Percentiles rank a stretch among this genome's conserved stretches.
phyloP scores from a whole-genome alignment of 2,329 filamentous ascomycete genomes.

The Zasmidium citrigriseum region DNA sequence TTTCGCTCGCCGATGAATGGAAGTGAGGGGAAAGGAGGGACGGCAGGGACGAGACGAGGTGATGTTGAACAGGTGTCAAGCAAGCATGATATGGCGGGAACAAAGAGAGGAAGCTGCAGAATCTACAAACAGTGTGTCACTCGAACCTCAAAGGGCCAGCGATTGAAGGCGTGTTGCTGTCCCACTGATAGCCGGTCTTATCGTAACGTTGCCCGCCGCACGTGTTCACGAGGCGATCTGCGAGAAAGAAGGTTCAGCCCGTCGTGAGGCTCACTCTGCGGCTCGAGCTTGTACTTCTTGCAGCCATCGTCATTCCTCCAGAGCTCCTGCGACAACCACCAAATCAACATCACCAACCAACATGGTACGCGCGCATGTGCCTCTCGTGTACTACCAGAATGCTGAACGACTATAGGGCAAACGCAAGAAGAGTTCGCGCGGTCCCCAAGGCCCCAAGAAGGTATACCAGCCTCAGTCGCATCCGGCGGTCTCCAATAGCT shows the following conservation, averaged over 20 bases:
- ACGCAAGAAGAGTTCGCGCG: constrained; percentile 82
- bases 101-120: neutral
- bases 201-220: neutral
- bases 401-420: constrained; percentile 63
- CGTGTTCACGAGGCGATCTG: neutral
- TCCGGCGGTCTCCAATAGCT: neutral
- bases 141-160: neutral
- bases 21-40: no score
- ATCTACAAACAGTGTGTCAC: neutral
- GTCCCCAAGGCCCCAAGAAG: constrained; percentile 77
- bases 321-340: neutral
- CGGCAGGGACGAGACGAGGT: neutral
- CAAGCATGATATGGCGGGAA: neutral
- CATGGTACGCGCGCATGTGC: constrained; percentile 11
- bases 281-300: neutral
- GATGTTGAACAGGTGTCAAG: neutral
- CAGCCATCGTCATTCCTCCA: neutral
- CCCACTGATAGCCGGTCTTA: neutral
- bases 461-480: constrained; percentile 46
- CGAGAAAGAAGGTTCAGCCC: neutral
- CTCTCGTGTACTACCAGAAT: neutral
- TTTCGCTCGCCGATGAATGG: no score
- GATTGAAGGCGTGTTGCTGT: neutral
- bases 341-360: neutral
- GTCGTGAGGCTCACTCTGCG: neutral